These are phyloP conservation scores for Hydnomerulius pinastri DNA, from an alignment of 768 basidiomycete genomes.

Conservation along the genomic window DNA sequence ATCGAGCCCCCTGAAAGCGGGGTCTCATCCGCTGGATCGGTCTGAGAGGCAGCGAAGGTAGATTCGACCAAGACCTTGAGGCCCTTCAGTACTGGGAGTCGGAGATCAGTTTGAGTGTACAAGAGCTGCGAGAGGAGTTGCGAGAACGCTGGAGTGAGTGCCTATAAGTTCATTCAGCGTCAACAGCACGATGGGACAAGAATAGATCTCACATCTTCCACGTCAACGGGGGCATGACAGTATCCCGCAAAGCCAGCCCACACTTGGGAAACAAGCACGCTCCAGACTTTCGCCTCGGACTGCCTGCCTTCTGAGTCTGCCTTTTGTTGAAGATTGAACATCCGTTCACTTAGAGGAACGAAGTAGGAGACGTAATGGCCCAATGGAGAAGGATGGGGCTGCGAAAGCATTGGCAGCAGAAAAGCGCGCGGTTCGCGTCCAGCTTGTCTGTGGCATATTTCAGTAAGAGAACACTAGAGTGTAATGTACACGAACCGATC, in stretches of 20 bases:
- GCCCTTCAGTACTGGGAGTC: slow-evolving; percentile 78
- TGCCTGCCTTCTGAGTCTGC: slow-evolving; percentile 72
- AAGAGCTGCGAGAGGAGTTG: slow-evolving; percentile 90
- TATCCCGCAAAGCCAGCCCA: slow-evolving; percentile 94
- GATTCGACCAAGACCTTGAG: slow-evolving; percentile 84
- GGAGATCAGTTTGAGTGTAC: slow-evolving; percentile 86
- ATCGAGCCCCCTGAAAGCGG: slow-evolving; percentile 35
- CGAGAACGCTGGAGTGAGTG: slow-evolving; percentile 75
- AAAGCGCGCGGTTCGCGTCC: slow-evolving; percentile 86
- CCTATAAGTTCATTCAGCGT: slow-evolving; percentile 41
- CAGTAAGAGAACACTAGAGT: background rate
- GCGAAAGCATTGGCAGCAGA: slow-evolving; percentile 82
- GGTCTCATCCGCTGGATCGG: slow-evolving; percentile 29
- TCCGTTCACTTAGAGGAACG: slow-evolving; percentile 88
- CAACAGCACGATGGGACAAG: background rate
- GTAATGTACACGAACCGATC: slow-evolving; percentile 57
- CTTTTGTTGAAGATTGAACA: slow-evolving; percentile 86
- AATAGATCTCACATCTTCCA: slow-evolving; percentile 56
- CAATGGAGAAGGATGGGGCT: slow-evolving; percentile 79
- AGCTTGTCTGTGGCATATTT: slow-evolving; percentile 50
- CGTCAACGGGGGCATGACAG: slow-evolving; percentile 78
- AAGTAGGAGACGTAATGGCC: slow-evolving; percentile 88
- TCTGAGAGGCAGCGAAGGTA: slow-evolving; percentile 54
- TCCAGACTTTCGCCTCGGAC: slow-evolving; percentile 94
- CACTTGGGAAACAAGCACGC: slow-evolving; percentile 87